Conservation (phyloP, 2,329 filamentous ascomycete species). For the Aspergillus felis region DNA sequence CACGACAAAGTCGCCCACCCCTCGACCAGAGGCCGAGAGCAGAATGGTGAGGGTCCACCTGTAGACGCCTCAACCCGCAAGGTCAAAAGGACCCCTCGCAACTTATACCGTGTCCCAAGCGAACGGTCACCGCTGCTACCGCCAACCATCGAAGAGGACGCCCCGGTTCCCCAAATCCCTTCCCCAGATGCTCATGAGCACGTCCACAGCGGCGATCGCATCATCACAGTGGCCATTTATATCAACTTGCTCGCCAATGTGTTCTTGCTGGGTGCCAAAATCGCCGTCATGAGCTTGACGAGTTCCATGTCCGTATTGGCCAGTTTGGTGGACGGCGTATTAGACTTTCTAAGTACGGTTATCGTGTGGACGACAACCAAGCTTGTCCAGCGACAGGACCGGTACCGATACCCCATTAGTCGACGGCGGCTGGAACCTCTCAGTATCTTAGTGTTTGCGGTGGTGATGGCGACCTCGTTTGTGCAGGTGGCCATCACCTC, state of each 20-base stretch:
- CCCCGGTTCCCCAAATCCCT: conserved; percentile 48
- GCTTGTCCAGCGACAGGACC: conserved; percentile 56
- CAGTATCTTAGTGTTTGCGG: conserved; percentile 63
- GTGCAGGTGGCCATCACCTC: conserved; percentile 61
- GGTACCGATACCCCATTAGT: conserved; percentile 62
- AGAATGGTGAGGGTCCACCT: neutral
- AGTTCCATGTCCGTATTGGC: conserved; percentile 63
- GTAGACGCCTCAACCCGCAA: conserved; percentile 36
- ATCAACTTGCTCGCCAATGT: conserved; percentile 77
- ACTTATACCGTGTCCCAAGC: conserved; percentile 68
- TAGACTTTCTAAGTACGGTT: conserved; percentile 62
- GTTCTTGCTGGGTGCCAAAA: conserved; percentile 70
- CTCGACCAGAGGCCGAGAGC: conserved; percentile 35
- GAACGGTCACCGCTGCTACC: conserved; percentile 28
- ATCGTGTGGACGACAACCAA: conserved; percentile 60
- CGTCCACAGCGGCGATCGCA: conserved; percentile 66
- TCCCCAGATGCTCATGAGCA: conserved; percentile 40
- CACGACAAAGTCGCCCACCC: conserved; percentile 47
- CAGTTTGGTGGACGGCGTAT: conserved; percentile 63
- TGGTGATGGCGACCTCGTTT: conserved; percentile 63
- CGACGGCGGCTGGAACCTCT: conserved; percentile 61
- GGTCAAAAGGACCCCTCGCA: conserved; percentile 75
- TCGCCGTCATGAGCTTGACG: conserved; percentile 71
- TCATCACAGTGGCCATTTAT: conserved; percentile 85
- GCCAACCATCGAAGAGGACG: conserved; percentile 54